phyloP scores from a whole-genome alignment of 1,284 basidiomycete genomes.

The Melampsora occidentalis region DNA sequence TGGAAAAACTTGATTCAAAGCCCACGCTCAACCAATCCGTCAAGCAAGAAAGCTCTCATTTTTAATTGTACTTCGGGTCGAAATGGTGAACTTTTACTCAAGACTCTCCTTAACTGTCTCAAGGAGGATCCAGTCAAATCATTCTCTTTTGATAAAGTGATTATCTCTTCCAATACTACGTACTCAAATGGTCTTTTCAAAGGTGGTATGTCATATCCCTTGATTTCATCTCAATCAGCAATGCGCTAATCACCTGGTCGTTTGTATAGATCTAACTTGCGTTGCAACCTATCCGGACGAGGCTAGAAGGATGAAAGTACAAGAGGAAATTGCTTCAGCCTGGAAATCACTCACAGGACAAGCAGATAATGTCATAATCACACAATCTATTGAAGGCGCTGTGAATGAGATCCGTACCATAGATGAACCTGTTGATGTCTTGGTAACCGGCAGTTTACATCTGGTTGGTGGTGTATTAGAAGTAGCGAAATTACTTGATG shows the following conservation, averaged over 20 bases:
- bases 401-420: constrained; percentile 55
- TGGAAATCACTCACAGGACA: constrained; percentile 69
- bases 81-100: constrained; percentile 71
- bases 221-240: no score
- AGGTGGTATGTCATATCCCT: constrained; percentile 1
- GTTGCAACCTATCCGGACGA: constrained; percentile 64
- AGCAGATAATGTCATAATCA: constrained; percentile 66
- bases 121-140: constrained; percentile 36
- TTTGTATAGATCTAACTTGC: constrained; percentile 25
- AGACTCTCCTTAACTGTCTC: constrained; percentile 61
- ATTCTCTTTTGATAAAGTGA: constrained; percentile 72
- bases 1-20: constrained; percentile 52
- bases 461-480: constrained; percentile 85
- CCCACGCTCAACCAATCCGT: neutral
- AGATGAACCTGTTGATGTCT: constrained; percentile 60
- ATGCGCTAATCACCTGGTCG: neutral
- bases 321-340: constrained; percentile 70
- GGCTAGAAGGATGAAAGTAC: constrained; percentile 67
- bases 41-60: constrained; percentile 59
- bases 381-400: constrained; percentile 86
- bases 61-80: constrained; percentile 96
- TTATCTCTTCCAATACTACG: constrained; percentile 96
- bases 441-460: constrained; percentile 90
- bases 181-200: constrained; percentile 75
- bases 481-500: neutral